Evolutionary conservation across 164 flowering plant genomes (phyloP).

Genomic region (Vitis rupestris): DNA sequence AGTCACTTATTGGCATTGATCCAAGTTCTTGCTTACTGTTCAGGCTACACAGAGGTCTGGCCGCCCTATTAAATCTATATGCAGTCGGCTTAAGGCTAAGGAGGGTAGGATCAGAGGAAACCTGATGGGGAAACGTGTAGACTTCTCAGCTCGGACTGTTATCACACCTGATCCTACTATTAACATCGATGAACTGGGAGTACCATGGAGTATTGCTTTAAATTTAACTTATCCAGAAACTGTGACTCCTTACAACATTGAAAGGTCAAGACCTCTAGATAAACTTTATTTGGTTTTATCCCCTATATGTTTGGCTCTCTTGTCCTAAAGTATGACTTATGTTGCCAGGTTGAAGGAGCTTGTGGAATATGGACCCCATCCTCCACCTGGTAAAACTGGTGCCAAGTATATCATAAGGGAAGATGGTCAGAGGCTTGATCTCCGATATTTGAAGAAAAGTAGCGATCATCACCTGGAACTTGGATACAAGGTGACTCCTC

Average conservation of each 20-base stretch:
- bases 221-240: conserved; percentile 98
- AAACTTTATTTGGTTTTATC: background rate
- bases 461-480: conserved; percentile 98
- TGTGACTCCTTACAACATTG: conserved; percentile 98
- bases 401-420: conserved; percentile 97
- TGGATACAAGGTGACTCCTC: conserved; percentile 73
- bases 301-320: background rate
- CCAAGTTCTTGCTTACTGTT: background rate
- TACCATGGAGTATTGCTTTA: conserved; percentile 99
- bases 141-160: conserved; percentile 97
- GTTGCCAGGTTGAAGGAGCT: conserved; percentile 80
- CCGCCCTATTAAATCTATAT: conserved; percentile 94
- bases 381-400: conserved; percentile 99
- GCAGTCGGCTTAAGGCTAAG: conserved; percentile 97
- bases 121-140: conserved; percentile 98
- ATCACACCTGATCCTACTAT: conserved; percentile 98
- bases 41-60: conserved; percentile 99
- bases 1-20: too few relatives aligned
- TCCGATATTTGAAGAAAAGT: conserved; percentile 93
- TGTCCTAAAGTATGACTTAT: conserved; percentile 15
- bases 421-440: conserved; percentile 99
- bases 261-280: conserved; percentile 46
- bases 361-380: conserved; percentile 99
- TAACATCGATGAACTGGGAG: conserved; percentile 94
- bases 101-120: conserved; percentile 99